These are phyloP conservation scores for Erysimum cheiri DNA, from an alignment of 441 rosid genomes.

Conservation along the genomic window DNA sequence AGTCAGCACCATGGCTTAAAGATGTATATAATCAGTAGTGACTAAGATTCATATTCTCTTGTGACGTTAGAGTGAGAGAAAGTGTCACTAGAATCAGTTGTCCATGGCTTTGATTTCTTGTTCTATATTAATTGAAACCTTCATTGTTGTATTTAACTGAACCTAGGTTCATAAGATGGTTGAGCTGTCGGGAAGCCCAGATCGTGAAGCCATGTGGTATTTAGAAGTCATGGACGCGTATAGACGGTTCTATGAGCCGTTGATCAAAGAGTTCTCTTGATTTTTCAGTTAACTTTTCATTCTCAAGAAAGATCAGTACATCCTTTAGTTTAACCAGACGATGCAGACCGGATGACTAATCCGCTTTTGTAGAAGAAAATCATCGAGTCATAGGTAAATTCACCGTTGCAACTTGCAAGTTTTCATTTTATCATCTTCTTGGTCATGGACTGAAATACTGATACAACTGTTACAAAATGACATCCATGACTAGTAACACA, in stretches of 20 bases:
- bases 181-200: conserved; percentile 76
- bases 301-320: neutral
- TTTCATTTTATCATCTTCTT: neutral
- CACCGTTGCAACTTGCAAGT: neutral
- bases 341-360: neutral
- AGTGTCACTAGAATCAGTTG: neutral
- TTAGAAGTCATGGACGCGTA: conserved; percentile 86
- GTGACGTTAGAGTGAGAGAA: conserved; percentile 11
- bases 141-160: conserved; percentile 10
- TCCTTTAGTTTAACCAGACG: neutral
- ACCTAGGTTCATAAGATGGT: conserved; percentile 88
- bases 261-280: conserved; percentile 61
- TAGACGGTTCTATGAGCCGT: conserved; percentile 68
- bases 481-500: conserved; percentile 39
- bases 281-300: neutral
- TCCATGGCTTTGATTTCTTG: too few relatives aligned
- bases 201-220: conserved; percentile 95
- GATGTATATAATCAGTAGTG: neutral
- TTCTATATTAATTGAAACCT: neutral
- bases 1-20: neutral
- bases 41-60: conserved; percentile 31
- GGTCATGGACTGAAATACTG: neutral
- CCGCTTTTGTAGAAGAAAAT: neutral
- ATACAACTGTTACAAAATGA: conserved; percentile 17
- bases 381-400: neutral